Base-by-base conservation (phyloP, 352 stramenopile genomes). In the Albugo laibachii region DNA sequence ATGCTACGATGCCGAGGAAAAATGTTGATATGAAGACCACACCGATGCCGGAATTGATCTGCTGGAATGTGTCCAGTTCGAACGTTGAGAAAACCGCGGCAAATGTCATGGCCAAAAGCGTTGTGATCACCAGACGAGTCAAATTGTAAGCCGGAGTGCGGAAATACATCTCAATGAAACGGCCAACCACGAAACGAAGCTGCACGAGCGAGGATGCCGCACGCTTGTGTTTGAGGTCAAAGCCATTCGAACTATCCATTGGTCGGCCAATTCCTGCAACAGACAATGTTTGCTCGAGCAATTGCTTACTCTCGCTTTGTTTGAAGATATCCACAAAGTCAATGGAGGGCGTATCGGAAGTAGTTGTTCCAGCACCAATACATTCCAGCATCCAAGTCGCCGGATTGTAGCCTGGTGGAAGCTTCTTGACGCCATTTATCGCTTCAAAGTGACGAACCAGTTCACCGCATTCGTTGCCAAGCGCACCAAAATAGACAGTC, bases 371-470 rank as follows among this genome's bases (percentile, higher is more conserved):
- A 52, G 53, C 66, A 51, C 61, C 65, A 56, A 77, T 73, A 13
- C 62, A 70, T 41, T 74, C 67, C 13, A 93, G 57, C 78, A 95
- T 92, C 76, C 77, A 95, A 36, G 82, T 86, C 11, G 80, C 78
- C n/a, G 83, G 80, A 46, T 95, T 95, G 50, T 83, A 73, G 31
- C 67, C 62, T 34, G 39, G 45, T 1, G 57, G 54, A 50, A 95
- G 85, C 13, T 36, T 49, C 12, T 46, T 52, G 13, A 71, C 59
- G 36, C 63, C 59, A 27, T 83, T 69, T 43, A 94, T 66, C 13
- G 70, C 76, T 48, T 81, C 55, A 27, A 95, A 72, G 46, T 93
- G 77, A 12, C 62, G 49, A 34, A 80, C 39, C 36, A 80, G 52
- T 2, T 63, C 59, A 34, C 46, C 53, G 41, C 58, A 57, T 21